Percentiles rank a stretch among this genome's conserved stretches.
Conservation (phyloP, 169 alveolate genomes). For the Cytauxzoon felis region DNA sequence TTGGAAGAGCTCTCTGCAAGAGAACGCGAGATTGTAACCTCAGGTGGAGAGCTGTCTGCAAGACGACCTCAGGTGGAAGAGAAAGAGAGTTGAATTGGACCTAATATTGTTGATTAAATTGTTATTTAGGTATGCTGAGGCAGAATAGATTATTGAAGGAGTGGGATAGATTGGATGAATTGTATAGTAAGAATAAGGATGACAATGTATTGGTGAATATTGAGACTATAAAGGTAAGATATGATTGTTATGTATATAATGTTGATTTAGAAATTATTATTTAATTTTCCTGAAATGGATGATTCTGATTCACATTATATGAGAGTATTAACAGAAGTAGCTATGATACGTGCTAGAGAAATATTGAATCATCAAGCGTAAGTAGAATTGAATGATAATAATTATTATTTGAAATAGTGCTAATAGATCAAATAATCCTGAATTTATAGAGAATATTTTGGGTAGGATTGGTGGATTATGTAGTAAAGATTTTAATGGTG, state of each 20-base stretch:
- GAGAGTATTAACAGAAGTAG: slow-evolving; percentile 28
- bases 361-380: slow-evolving; percentile 31
- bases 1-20: too few species aligned
- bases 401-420: slow-evolving; percentile 7
- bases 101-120: not conserved
- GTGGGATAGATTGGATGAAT: slow-evolving; percentile 55
- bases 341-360: slow-evolving; percentile 19
- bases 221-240: slow-evolving; percentile 23
- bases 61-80: too few species aligned
- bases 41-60: too few species aligned
- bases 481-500: slow-evolving; percentile 30
- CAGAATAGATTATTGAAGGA: slow-evolving; percentile 53
- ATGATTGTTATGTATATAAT: not conserved
- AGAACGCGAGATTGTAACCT: too few species aligned
- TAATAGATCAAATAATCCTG: slow-evolving; percentile 46
- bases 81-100: too few species aligned
- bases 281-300: slow-evolving; percentile 16
- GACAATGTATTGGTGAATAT: slow-evolving; percentile 19
- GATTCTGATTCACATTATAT: slow-evolving; percentile 12
- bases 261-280: slow-evolving; percentile 1
- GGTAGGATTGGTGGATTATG: slow-evolving; percentile 13
- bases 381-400: not conserved
- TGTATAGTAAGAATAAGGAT: slow-evolving; percentile 28
- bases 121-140: slow-evolving; percentile 9
- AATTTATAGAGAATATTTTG: slow-evolving; percentile 39